Evolutionary conservation across 2,329 filamentous ascomycete species (phyloP).

Genomic region (Ascochyta viciae-villosae): DNA sequence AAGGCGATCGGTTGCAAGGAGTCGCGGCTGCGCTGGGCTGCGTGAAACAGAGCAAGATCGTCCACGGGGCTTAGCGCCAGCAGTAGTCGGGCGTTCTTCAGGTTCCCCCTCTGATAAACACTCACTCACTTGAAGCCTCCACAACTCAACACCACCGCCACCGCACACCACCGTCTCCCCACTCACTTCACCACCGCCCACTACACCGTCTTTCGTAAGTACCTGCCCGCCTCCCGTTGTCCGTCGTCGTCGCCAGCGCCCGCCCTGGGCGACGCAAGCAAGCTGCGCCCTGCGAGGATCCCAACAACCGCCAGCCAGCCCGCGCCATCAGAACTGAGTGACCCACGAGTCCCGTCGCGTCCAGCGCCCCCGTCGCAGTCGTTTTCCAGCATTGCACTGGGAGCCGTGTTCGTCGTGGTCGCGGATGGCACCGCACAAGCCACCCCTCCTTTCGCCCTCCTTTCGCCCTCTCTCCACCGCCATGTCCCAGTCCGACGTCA

Average conservation of each 20-base stretch:
- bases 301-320: slow-evolving; percentile 24
- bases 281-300: slow-evolving; percentile 37
- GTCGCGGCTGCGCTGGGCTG: slow-evolving; percentile 35
- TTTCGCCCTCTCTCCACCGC: slow-evolving; percentile 33
- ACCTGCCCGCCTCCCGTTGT: slow-evolving; percentile 36
- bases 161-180: slow-evolving; percentile 22
- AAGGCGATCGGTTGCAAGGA: slow-evolving; percentile 7
- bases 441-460: slow-evolving; percentile 43
- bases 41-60: slow-evolving; percentile 35
- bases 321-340: slow-evolving; percentile 27
- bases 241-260: slow-evolving; percentile 23
- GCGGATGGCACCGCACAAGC: slow-evolving; percentile 30
- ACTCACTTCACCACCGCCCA: slow-evolving; percentile 15
- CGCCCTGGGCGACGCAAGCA: slow-evolving; percentile 34
- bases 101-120: slow-evolving; percentile 33
- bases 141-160: slow-evolving; percentile 27
- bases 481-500: slow-evolving; percentile 22
- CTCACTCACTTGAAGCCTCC: slow-evolving; percentile 34
- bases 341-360: slow-evolving; percentile 19
- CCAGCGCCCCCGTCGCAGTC: slow-evolving; percentile 14
- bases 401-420: slow-evolving; percentile 20
- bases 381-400: slow-evolving; percentile 19
- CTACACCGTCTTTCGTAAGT: slow-evolving; percentile 41
- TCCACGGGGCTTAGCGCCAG: slow-evolving; percentile 14
- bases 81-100: slow-evolving; percentile 16